A percentile compares a stretch with the other conserved stretches of the same genome.
phyloP scores from a whole-genome alignment of 1,284 basidiomycete species.

The Puccinia polysora region DNA sequence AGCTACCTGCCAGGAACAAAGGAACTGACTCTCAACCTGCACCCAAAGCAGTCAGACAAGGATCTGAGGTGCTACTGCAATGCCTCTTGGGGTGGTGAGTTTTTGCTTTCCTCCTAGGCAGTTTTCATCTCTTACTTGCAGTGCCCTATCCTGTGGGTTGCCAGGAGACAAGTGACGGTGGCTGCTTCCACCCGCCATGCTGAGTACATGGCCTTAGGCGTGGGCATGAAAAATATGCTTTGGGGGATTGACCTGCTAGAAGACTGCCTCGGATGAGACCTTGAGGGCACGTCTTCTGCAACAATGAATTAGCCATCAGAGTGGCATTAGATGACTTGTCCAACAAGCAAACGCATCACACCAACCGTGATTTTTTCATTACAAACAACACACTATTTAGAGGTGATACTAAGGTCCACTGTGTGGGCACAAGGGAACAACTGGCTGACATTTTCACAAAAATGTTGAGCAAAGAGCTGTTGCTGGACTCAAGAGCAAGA shows the following conservation, averaged over 20 bases:
- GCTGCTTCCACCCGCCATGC: slow-evolving; percentile 18
- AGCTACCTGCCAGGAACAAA: neutral
- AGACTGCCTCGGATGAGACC: neutral
- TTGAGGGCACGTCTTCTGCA: neutral
- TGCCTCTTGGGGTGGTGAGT: neutral
- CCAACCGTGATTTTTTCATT: slow-evolving; percentile 4
- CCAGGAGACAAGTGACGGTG: neutral
- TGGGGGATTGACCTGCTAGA: neutral
- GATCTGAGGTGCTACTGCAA: slow-evolving; percentile 3
- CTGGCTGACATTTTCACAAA: slow-evolving; percentile 8
- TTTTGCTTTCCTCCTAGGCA: neutral
- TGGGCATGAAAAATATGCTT: neutral
- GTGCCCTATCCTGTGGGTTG: neutral
- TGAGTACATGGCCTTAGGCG: slow-evolving; percentile 12
- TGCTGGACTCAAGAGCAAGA: no score
- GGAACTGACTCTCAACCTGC: neutral
- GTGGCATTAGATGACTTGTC: neutral
- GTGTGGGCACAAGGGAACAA: slow-evolving; percentile 8
- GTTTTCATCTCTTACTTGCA: neutral
- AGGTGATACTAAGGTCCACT: neutral
- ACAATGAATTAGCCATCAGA: neutral
- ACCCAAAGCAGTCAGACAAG: neutral
- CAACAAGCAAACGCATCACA: slow-evolving; percentile 5
- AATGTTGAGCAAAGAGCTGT: neutral
- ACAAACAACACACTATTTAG: neutral